Evolutionary conservation across 257 asterid species (phyloP).

Genomic region (Solanum stenotomum): DNA sequence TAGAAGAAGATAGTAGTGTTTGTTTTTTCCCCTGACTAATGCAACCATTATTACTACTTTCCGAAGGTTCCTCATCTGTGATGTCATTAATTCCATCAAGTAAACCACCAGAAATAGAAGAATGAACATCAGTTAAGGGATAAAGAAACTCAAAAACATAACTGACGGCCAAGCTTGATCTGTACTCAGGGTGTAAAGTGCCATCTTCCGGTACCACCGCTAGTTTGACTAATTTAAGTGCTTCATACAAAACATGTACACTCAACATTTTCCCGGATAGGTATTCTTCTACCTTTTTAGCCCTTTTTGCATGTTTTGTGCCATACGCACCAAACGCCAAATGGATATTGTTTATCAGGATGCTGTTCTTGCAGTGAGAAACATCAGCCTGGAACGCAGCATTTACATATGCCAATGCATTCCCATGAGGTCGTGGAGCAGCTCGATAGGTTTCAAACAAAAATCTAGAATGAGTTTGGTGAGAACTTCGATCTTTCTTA

Average conservation of each 20-base stretch:
- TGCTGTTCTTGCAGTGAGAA: slow-evolving; percentile 19
- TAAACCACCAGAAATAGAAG: slow-evolving; percentile 2
- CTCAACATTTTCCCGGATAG: slow-evolving; percentile 27
- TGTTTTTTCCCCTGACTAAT: slow-evolving; percentile 1
- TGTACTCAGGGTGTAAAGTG: slow-evolving; percentile 40
- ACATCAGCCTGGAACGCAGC: slow-evolving; percentile 59
- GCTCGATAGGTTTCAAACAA: slow-evolving; percentile 54
- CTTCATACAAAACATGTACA: slow-evolving; percentile 26
- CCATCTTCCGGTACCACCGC: slow-evolving; percentile 49
- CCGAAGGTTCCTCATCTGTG: slow-evolving; percentile 4
- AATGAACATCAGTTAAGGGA: slow-evolving; percentile 12
- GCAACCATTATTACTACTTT: background rate
- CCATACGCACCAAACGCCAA: slow-evolving; percentile 63
- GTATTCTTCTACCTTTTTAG: slow-evolving; percentile 40
- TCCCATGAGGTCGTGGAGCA: slow-evolving; percentile 63
- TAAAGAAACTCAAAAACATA: slow-evolving; percentile 50
- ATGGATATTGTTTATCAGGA: slow-evolving; percentile 19
- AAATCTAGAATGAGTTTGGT: slow-evolving; percentile 15
- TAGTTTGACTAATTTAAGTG: slow-evolving; percentile 37
- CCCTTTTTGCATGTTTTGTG: slow-evolving; percentile 39
- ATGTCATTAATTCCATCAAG: slow-evolving; percentile 5
- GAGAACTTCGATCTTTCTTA: slow-evolving; percentile 5
- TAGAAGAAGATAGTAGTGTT: slow-evolving; percentile 38
- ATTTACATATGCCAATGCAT: slow-evolving; percentile 59
- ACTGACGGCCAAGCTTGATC: slow-evolving; percentile 48